These are phyloP conservation scores for Auricularia heimuer DNA, from an alignment of 768 basidiomycete species.

Conservation along the genomic window DNA sequence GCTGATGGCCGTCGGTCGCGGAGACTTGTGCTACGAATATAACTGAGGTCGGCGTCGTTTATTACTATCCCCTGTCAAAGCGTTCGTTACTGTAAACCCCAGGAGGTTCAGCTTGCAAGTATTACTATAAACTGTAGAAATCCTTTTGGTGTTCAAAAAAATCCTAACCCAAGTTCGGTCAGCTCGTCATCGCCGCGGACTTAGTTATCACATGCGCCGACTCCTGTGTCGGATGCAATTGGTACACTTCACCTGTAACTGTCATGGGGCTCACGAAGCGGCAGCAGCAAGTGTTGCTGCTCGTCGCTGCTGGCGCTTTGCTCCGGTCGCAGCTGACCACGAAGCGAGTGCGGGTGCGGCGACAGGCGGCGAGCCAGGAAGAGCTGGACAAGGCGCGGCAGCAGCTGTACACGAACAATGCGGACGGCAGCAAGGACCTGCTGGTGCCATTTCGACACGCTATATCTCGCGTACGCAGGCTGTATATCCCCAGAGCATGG, in stretches of 20 bases:
- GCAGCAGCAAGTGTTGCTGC: neutral
- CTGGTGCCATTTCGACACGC: constrained; percentile 56
- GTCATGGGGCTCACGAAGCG: neutral
- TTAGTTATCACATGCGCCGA: too few species aligned
- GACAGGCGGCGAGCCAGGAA: constrained; percentile 2
- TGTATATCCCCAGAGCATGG: neutral
- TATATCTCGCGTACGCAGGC: constrained; percentile 46
- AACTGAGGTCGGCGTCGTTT: neutral
- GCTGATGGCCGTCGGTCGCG: neutral
- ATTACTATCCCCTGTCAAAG: too few species aligned
- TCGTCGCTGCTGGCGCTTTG: neutral
- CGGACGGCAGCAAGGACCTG: constrained; percentile 51
- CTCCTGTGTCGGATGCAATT: too few species aligned
- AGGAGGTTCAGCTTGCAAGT: too few species aligned
- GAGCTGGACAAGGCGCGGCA: constrained; percentile 34
- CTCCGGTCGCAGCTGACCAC: neutral
- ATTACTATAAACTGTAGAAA: too few species aligned
- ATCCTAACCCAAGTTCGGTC: too few species aligned
- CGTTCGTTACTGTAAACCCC: too few species aligned
- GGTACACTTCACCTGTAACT: too few species aligned
- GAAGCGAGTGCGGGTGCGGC: neutral
- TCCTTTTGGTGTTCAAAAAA: too few species aligned
- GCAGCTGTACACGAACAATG: constrained; percentile 50
- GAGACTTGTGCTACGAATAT: neutral
- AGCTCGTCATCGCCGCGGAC: too few species aligned